Base-by-base conservation (phyloP, 2,329 filamentous ascomycete species). In the Juglanconis oblonga region DNA sequence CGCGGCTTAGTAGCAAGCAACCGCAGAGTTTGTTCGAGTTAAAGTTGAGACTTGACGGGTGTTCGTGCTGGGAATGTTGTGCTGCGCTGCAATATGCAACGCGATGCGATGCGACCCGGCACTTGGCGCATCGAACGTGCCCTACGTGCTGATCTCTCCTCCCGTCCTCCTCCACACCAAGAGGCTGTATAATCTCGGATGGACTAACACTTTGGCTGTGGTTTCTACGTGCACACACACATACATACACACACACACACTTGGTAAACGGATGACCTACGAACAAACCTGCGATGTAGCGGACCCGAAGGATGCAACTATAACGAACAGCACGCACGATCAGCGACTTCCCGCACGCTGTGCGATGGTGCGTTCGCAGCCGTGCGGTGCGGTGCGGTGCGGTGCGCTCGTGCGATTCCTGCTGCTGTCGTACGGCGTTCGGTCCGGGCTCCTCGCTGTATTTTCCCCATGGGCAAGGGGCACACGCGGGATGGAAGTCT, bases 81-180 rank as follows among this genome's bases (percentile, higher is more conserved):
- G 33, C 14, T 54, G 51, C 17, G 45, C 55, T 40, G 52, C 31
- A 49, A 31, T 49, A 35, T 49, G 52, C 48, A 33, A 55, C 45
- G 57, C 57, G 44, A 61, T 61, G 59, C 55, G 36, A 52, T 61
- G 59, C 55, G 38, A 54, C 33, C 52, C 51, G 55, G 51, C 47
- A 55, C 38, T 58, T 55, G 47, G 47, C 52, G 52, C 29, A 33
- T 24, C 42, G 4, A 44, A 36, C 52, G 40, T 35, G 44, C 47
- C 47, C 29, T 44, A 29, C 40, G 29, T 49, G 14, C 31, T 59
- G 31, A 42, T 50, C 8, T 11, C 17, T 17, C 17, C 17, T 2
- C 17, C 17, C 17, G 1, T 2, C 17, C 17, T 2, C 2, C 17
- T 24, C 17, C 17, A 24, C 17, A 24, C 17, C 17, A 24, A 31